Conservation (phyloP, 108 stramenopile species). For the Poteriospumella lacustris region DNA sequence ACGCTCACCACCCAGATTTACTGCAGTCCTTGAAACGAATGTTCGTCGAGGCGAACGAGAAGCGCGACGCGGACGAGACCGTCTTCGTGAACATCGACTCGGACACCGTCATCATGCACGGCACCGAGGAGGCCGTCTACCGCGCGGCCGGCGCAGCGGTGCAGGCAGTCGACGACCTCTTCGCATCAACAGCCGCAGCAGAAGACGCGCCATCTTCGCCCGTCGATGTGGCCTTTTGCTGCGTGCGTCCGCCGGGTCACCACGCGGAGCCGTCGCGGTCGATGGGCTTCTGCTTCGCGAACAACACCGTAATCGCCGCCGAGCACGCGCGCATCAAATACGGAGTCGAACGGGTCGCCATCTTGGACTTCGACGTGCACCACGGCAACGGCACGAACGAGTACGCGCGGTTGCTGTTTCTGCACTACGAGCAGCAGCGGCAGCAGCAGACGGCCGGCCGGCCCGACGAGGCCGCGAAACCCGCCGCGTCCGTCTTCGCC, state of each 20-base stretch:
- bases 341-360: conserved; percentile 65
- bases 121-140: not conserved
- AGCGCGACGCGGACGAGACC: conserved; percentile 13
- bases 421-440: too few species aligned
- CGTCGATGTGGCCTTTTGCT: conserved; percentile 1
- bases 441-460: too few species aligned
- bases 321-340: not conserved
- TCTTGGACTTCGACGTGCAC: conserved; percentile 89
- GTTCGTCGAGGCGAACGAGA: too few species aligned
- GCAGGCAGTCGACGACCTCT: not conserved
- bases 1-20: too few species aligned
- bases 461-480: too few species aligned
- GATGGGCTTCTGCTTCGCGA: not conserved
- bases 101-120: conserved; percentile 1
- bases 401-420: too few species aligned
- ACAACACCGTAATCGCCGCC: not conserved
- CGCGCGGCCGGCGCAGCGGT: not conserved
- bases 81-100: not conserved
- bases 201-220: not conserved
- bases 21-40: too few species aligned
- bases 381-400: conserved; percentile 91
- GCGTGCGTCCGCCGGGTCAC: conserved; percentile 16
- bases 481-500: too few species aligned
- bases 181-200: too few species aligned
- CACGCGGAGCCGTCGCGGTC: conserved; percentile 1